A percentile compares a stretch with the other conserved stretches of the same genome.
Evolutionary conservation across 306 rosid genomes (phyloP).

Genomic region (Vigna reflexopilosa): DNA sequence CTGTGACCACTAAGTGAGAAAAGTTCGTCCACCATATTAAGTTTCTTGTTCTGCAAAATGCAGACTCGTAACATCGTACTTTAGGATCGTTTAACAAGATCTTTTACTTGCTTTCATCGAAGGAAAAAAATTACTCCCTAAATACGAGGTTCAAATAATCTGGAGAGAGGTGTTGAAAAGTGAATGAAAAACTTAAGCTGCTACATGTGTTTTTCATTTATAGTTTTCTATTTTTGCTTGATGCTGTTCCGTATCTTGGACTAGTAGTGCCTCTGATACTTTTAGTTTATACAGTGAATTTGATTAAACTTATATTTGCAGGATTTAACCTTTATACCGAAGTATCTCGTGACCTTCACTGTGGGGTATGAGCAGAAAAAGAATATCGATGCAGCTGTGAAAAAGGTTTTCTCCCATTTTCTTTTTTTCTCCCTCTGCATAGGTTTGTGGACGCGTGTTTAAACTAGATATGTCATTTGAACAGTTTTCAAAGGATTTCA

Average conservation of each 20-base stretch:
- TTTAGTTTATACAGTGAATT: conserved; percentile 31
- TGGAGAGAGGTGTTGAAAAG: not conserved
- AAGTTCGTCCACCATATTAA: too few relatives aligned
- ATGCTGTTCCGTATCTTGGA: not conserved
- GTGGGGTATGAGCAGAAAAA: conserved; percentile 84
- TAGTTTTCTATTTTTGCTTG: not conserved
- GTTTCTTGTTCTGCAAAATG: too few relatives aligned
- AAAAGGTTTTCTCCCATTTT: conserved; percentile 65
- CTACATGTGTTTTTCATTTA: conserved; percentile 2
- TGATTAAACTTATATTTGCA: conserved; percentile 56
- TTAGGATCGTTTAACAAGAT: too few relatives aligned
- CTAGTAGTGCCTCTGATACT: conserved; percentile 2
- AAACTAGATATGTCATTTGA: conserved; percentile 37
- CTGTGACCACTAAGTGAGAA: too few relatives aligned
- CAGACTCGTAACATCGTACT: too few relatives aligned
- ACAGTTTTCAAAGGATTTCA: conserved; percentile 93
- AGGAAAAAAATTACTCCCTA: not conserved
- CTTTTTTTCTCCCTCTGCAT: conserved; percentile 2
- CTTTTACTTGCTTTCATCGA: not conserved
- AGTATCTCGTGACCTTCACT: conserved; percentile 90
- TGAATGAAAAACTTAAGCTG: too few relatives aligned
- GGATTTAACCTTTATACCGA: conserved; percentile 82
- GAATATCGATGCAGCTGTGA: conserved; percentile 86
- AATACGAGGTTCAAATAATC: not conserved
- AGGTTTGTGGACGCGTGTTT: conserved; percentile 25